These are phyloP conservation scores for Populus trichocarpa DNA, from an alignment of 441 rosid genomes.

Conservation along the genomic window DNA sequence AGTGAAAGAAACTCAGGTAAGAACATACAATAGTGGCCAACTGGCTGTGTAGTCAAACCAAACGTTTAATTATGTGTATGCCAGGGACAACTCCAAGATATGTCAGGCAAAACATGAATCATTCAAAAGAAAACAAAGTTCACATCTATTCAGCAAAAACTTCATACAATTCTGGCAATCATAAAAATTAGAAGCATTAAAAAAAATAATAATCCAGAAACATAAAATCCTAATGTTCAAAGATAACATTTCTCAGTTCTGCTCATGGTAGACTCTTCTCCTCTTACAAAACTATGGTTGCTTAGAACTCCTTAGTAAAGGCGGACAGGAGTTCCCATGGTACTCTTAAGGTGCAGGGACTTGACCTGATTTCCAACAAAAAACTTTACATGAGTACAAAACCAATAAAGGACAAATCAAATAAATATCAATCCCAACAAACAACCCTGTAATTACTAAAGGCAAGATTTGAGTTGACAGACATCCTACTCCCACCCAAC, in stretches of 20 bases:
- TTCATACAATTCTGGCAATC: not conserved
- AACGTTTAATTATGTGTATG: too few relatives aligned
- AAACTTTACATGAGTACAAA: not conserved
- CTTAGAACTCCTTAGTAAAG: slow-evolving; percentile 40
- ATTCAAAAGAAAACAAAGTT: not conserved
- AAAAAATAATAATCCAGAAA: too few relatives aligned
- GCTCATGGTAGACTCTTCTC: not conserved
- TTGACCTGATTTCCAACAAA: slow-evolving; percentile 53
- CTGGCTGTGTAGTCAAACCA: not conserved
- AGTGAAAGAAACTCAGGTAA: too few relatives aligned
- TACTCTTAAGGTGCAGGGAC: slow-evolving; percentile 84
- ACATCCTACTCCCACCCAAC: too few relatives aligned
- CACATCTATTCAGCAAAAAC: not conserved
- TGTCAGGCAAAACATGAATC: not conserved
- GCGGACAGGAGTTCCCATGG: slow-evolving; percentile 80
- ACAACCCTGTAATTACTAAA: not conserved
- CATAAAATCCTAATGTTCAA: not conserved
- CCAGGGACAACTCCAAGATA: too few relatives aligned
- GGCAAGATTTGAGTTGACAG: not conserved
- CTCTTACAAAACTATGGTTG: not conserved
- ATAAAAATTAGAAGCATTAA: not conserved
- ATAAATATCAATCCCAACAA: not conserved
- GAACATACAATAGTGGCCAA: not conserved
- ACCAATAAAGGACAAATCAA: not conserved
- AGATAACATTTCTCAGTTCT: not conserved